Conservation (phyloP, 805 yeast species). For the Cyberlindnera samutprakarnensis region DNA sequence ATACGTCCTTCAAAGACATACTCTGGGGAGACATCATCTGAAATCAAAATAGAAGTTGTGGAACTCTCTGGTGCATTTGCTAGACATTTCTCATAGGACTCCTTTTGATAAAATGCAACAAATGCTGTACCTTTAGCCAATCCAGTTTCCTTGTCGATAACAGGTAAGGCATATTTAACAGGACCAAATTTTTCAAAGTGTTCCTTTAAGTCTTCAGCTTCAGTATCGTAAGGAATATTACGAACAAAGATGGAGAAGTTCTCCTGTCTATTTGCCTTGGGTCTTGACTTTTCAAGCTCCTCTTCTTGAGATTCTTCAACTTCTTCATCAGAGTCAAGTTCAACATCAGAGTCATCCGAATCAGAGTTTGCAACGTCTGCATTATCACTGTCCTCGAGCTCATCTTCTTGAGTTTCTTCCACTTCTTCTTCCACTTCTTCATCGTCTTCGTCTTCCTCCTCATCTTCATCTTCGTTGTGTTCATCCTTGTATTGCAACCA, state of each 20-base stretch:
- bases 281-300: conserved; percentile 26
- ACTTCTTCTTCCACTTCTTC: conserved; percentile 26
- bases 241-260: conserved; percentile 75
- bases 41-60: conserved; percentile 58
- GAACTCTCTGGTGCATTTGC: conserved; percentile 71
- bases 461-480: conserved; percentile 34
- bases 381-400: conserved; percentile 18
- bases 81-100: conserved; percentile 61
- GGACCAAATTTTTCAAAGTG: conserved; percentile 82
- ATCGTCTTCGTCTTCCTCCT: conserved; percentile 31
- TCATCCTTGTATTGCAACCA: conserved; percentile 60
- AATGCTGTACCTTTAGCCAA: conserved; percentile 92
- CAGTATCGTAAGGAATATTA: conserved; percentile 92
- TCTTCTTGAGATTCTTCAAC: conserved; percentile 24
- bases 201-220: conserved; percentile 63
- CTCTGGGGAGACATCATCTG: conserved; percentile 86
- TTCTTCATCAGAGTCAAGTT: conserved; percentile 27
- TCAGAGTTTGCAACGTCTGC: conserved; percentile 22
- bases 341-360: conserved; percentile 21
- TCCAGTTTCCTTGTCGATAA: conserved; percentile 77
- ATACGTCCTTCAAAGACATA: conserved; percentile 93
- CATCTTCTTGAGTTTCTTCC: conserved; percentile 24
- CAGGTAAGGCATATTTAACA: conserved; percentile 90
- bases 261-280: conserved; percentile 55
- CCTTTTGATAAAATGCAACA: conserved; percentile 68